phyloP scores from a whole-genome alignment of 225 moss, liverwort and hornwort species.

The Antitrichia curtipendula region DNA sequence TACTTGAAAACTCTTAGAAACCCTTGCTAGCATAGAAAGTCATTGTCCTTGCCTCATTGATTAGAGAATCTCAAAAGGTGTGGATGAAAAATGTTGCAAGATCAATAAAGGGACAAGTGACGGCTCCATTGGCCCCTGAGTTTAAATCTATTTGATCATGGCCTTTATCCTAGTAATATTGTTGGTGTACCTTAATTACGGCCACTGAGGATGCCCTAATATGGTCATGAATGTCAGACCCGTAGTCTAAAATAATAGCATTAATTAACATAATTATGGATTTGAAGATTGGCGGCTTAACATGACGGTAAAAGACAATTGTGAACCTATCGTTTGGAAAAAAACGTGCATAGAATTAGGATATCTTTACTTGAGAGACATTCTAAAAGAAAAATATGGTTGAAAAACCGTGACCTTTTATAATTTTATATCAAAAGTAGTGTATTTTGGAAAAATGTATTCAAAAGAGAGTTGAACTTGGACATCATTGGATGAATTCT shows the following conservation, averaged over 20 bases:
- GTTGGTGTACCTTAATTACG: not conserved
- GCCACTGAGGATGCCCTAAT: accelerated
- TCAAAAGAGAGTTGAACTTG: not conserved
- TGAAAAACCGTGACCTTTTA: too few species aligned
- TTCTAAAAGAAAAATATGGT: too few species aligned
- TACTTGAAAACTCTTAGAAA: not conserved
- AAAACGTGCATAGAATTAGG: accelerated
- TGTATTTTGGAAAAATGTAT: not conserved
- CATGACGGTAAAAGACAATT: not conserved
- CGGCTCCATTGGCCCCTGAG: accelerated
- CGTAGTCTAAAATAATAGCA: too few species aligned
- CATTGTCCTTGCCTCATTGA: not conserved
- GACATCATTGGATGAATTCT: not conserved
- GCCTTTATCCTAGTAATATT: too few species aligned
- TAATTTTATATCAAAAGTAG: not conserved
- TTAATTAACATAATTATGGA: too few species aligned
- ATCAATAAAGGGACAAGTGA: not conserved
- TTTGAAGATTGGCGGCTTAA: not conserved
- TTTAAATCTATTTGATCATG: not conserved
- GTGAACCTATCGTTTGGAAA: not conserved
- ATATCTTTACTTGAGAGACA: accelerated
- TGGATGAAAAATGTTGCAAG: too few species aligned
- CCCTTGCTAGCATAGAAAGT: not conserved
- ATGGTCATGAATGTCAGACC: too few species aligned
- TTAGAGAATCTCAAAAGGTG: not conserved